phyloP scores from a whole-genome alignment of 306 rosid species.

The Calophaca sinica region DNA sequence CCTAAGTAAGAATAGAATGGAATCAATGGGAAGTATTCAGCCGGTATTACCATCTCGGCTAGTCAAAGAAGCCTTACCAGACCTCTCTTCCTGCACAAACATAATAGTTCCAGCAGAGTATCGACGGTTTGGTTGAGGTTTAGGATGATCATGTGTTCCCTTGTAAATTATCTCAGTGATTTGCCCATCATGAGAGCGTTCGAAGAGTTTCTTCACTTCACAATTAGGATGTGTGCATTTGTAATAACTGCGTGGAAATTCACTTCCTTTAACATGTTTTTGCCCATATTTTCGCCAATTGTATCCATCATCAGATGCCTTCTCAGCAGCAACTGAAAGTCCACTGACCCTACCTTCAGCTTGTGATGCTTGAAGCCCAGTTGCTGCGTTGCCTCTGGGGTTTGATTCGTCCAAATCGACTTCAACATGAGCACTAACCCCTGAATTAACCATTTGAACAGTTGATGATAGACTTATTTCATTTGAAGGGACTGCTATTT shows the following conservation, averaged over 20 bases:
- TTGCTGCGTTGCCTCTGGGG: slow-evolving; percentile 55
- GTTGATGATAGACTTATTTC: slow-evolving; percentile 72
- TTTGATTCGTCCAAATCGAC: slow-evolving; percentile 64
- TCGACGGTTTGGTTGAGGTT: slow-evolving; percentile 95
- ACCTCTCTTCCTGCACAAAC: slow-evolving; percentile 75
- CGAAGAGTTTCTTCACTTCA: slow-evolving; percentile 98
- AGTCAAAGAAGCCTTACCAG: slow-evolving; percentile 71
- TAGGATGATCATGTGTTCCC: slow-evolving; percentile 98
- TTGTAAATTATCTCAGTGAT: slow-evolving; percentile 95
- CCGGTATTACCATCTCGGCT: slow-evolving; percentile 74
- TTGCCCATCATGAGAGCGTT: slow-evolving; percentile 95
- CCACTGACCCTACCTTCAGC: slow-evolving; percentile 69
- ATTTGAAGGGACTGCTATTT: slow-evolving; percentile 65
- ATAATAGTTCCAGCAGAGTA: slow-evolving; percentile 67
- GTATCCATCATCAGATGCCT: slow-evolving; percentile 90
- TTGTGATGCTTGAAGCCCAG: slow-evolving; percentile 71
- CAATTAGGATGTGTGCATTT: slow-evolving; percentile 97
- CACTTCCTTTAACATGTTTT: slow-evolving; percentile 96
- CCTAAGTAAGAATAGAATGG: slow-evolving; percentile 10
- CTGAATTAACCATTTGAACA: slow-evolving; percentile 60
- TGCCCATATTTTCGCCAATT: slow-evolving; percentile 99
- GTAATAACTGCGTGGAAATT: slow-evolving; percentile 98
- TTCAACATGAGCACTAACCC: slow-evolving; percentile 65
- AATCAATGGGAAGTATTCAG: slow-evolving; percentile 37
- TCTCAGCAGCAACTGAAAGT: slow-evolving; percentile 61